phyloP scores from a whole-genome alignment of 2,329 filamentous ascomycete genomes.

The Conoideocrella luteorostrata region DNA sequence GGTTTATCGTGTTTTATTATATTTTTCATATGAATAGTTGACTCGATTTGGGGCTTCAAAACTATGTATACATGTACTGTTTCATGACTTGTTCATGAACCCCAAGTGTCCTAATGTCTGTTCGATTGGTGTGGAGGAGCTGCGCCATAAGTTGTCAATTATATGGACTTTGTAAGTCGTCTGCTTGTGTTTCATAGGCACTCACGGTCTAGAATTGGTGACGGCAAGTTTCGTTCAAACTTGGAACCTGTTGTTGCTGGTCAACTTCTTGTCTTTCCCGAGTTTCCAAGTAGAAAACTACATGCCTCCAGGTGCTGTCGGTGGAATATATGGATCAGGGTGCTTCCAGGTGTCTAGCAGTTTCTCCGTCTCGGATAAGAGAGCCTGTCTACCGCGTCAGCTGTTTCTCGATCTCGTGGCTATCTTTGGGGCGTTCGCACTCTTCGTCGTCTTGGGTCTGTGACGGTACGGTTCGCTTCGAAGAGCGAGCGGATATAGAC shows the following conservation, averaged over 20 bases:
- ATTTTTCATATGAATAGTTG: too few species aligned
- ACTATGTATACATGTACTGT: too few species aligned
- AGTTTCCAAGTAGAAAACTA: background rate
- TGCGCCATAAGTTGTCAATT: too few species aligned
- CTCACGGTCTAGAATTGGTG: constrained; percentile 75
- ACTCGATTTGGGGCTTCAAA: too few species aligned
- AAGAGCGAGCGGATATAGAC: constrained; percentile 93
- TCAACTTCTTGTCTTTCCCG: constrained; percentile 11
- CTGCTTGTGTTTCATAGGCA: constrained; percentile 16
- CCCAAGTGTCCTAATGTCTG: background rate
- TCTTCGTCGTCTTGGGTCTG: constrained; percentile 78
- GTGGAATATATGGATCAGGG: constrained; percentile 83
- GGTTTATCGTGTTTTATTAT: too few species aligned
- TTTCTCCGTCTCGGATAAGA: constrained; percentile 83
- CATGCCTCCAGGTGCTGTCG: constrained; percentile 88
- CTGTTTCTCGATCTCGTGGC: background rate
- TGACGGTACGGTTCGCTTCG: constrained; percentile 82
- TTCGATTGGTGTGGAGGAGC: constrained; percentile 19
- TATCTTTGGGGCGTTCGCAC: constrained; percentile 40
- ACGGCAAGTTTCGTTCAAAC: constrained; percentile 87
- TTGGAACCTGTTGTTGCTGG: constrained; percentile 64
- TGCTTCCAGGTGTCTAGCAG: constrained; percentile 94
- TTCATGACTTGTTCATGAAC: background rate
- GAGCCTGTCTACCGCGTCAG: constrained; percentile 46
- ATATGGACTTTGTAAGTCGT: too few species aligned